Conservation (phyloP, 176 grass and related monocot genomes). For the Coix lacrymajobi region DNA sequence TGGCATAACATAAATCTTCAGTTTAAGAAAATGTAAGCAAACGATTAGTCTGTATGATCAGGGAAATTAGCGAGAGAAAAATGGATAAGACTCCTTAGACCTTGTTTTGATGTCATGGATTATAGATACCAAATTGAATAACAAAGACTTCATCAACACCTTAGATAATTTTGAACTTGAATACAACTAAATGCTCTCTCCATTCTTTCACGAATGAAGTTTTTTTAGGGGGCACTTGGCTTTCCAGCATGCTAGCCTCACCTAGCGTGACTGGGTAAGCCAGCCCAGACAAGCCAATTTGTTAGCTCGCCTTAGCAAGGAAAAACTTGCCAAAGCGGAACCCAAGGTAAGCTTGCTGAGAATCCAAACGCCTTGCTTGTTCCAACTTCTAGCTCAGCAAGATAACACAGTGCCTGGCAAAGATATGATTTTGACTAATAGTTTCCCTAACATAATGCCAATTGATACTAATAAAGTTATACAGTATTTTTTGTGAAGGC, state of each 20-base stretch:
- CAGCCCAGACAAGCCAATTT: not conserved
- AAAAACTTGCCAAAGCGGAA: not conserved
- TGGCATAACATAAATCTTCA: not conserved
- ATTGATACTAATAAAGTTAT: not conserved
- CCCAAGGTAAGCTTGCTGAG: not conserved
- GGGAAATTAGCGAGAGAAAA: not conserved
- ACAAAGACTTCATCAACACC: not conserved
- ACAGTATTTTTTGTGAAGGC: not conserved
- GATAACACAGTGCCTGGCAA: not conserved
- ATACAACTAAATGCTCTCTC: not conserved
- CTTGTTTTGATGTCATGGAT: not conserved
- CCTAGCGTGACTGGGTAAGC: not conserved
- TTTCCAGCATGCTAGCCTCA: not conserved
- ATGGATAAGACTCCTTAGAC: not conserved
- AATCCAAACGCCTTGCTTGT: not conserved
- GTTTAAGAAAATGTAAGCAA: conserved; percentile 13
- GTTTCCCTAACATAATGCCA: not conserved
- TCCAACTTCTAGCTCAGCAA: not conserved
- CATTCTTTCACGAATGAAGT: not conserved
- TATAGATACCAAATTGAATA: not conserved
- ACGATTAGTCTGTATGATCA: not conserved
- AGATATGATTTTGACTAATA: not conserved
- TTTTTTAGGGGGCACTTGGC: not conserved
- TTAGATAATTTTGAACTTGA: not conserved
- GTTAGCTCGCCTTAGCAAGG: too few species aligned